Evolutionary conservation across 352 stramenopile species (phyloP).

Genomic region (Hyphochytrium catenoides): DNA sequence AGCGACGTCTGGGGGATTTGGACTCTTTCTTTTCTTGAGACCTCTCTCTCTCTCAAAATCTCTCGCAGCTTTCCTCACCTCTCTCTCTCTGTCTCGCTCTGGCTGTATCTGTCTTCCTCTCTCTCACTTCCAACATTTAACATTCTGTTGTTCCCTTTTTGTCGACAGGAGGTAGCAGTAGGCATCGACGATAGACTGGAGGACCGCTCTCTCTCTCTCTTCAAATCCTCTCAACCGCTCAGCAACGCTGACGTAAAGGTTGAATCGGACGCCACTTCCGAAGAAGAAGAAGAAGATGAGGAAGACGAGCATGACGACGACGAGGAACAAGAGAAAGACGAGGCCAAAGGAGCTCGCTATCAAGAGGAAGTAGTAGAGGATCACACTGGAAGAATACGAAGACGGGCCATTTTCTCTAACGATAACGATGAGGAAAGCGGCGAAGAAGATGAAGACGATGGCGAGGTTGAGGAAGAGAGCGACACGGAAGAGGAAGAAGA

Average conservation of each 20-base stretch:
- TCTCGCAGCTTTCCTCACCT: too few species aligned
- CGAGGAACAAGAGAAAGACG: constrained; percentile 20
- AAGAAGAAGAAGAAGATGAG: constrained; percentile 28
- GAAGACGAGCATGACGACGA: constrained; percentile 19
- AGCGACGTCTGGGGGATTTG: too few species aligned
- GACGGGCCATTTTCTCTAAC: constrained; percentile 17
- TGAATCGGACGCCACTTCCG: constrained; percentile 29
- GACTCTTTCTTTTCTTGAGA: too few species aligned
- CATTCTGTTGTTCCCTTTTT: too few species aligned
- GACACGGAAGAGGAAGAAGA: constrained; percentile 17
- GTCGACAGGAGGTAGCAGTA: constrained; percentile 30
- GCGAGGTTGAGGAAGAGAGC: constrained; percentile 9
- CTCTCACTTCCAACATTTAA: too few species aligned
- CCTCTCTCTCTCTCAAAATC: too few species aligned
- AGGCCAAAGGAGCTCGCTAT: constrained; percentile 14
- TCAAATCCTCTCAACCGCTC: constrained; percentile 73
- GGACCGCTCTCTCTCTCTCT: constrained; percentile 77
- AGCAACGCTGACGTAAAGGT: constrained; percentile 23
- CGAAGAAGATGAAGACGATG: not conserved
- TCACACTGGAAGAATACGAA: constrained; percentile 10
- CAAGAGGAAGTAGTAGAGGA: constrained; percentile 25
- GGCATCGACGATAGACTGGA: constrained; percentile 84
- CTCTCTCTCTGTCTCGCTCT: too few species aligned
- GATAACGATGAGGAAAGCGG: constrained; percentile 18
- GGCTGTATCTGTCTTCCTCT: too few species aligned